Evolutionary conservation across 139 green algal species (phyloP).

Genomic region (Trebouxia sp.): DNA sequence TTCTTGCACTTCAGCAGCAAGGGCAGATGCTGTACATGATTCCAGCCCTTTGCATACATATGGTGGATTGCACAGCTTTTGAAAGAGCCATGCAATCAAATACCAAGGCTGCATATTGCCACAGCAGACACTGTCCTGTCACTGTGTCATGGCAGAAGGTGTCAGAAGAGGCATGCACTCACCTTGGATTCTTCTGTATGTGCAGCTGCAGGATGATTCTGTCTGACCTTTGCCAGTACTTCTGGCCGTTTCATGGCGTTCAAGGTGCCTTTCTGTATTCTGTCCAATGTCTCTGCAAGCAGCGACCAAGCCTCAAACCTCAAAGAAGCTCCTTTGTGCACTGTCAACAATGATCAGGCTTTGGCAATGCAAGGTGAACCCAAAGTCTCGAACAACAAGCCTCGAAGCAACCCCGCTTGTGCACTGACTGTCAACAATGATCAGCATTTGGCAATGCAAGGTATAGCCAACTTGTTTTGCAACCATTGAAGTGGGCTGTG

Average conservation of each 20-base stretch:
- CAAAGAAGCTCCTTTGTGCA: neutral
- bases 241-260: slow-evolving; percentile 26
- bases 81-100: no score
- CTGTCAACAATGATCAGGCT: neutral
- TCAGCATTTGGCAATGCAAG: neutral
- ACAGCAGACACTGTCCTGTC: no score
- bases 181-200: slow-evolving; percentile 4
- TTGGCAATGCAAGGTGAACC: neutral
- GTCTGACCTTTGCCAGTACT: slow-evolving; percentile 30
- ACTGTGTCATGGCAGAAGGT: no score
- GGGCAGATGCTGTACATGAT: no score
- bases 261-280: slow-evolving; percentile 19
- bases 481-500: no score
- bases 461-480: neutral
- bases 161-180: no score
- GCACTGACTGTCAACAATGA: neutral
- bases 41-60: no score
- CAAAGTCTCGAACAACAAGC: neutral
- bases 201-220: neutral
- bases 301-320: neutral
- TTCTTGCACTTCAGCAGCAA: no score
- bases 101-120: no score
- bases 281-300: slow-evolving; percentile 28
- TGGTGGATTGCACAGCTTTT: no score
- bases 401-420: neutral